Evolutionary conservation across 768 basidiomycete genomes (phyloP).

Genomic region (Tulasnella sp.): DNA sequence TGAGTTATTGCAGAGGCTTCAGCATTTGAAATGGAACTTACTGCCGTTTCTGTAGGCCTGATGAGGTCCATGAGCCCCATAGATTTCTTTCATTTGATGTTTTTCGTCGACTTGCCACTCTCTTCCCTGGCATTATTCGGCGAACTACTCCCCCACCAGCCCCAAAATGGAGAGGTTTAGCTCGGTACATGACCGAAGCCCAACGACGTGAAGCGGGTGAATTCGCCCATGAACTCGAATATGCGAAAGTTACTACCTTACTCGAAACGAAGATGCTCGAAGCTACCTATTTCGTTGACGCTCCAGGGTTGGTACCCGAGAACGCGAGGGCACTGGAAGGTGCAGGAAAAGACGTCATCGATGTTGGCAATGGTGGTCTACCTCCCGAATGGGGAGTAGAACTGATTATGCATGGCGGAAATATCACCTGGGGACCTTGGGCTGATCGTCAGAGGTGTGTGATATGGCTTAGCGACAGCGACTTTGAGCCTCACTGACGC

Average conservation of each 20-base stretch:
- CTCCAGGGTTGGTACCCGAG: conserved; percentile 21
- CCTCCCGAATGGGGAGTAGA: conserved; percentile 93
- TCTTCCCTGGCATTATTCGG: not conserved
- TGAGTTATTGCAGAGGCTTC: not conserved
- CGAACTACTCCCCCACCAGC: conserved; percentile 6
- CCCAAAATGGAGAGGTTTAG: conserved; percentile 30
- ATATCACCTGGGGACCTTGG: conserved; percentile 86
- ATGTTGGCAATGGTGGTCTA: conserved; percentile 76
- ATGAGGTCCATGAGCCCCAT: not conserved
- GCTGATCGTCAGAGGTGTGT: conserved; percentile 79
- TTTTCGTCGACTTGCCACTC: conserved; percentile 17
- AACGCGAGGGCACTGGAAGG: conserved; percentile 10
- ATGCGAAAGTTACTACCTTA: conserved; percentile 75
- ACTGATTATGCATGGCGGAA: conserved; percentile 60
- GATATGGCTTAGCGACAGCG: not conserved
- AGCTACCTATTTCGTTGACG: conserved; percentile 75
- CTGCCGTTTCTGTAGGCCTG: not conserved
- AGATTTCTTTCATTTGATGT: not conserved
- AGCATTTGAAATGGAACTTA: not conserved
- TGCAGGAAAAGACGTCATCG: conserved; percentile 27
- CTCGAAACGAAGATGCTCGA: conserved; percentile 68
- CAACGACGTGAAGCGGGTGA: conserved; percentile 16
- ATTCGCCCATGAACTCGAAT: conserved; percentile 37
- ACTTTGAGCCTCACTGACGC: not conserved
- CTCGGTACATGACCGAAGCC: conserved; percentile 26